These are phyloP conservation scores for Bryoglossum gracile DNA, from an alignment of 495 filamentous ascomycete species.

Conservation along the genomic window DNA sequence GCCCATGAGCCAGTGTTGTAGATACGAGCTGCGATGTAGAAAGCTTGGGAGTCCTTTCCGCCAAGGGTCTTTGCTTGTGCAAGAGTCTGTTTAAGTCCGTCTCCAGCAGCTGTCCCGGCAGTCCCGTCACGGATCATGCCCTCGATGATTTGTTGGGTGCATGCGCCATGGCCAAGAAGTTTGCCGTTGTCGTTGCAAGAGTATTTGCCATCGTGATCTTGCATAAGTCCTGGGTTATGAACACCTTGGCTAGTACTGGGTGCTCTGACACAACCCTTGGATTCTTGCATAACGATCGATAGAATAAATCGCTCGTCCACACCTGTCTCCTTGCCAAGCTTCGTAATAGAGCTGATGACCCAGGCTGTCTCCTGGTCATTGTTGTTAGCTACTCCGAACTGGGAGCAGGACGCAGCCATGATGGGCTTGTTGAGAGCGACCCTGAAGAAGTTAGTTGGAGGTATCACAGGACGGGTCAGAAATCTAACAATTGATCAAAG, in stretches of 20 bases:
- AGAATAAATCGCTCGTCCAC: slow-evolving; percentile 38
- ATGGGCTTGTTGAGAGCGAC: slow-evolving; percentile 8
- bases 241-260: slow-evolving; percentile 35
- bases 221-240: slow-evolving; percentile 51
- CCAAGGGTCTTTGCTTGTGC: slow-evolving; percentile 11
- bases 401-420: slow-evolving; percentile 19
- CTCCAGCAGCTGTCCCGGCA: slow-evolving; percentile 32
- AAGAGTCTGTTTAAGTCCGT: slow-evolving; percentile 37
- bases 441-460: slow-evolving; percentile 1
- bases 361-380: slow-evolving; percentile 29
- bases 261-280: slow-evolving; percentile 50
- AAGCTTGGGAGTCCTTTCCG: slow-evolving; percentile 29
- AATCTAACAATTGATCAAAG: slow-evolving; percentile 21
- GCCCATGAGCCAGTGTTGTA: slow-evolving; percentile 49
- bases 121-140: slow-evolving; percentile 38
- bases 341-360: slow-evolving; percentile 33
- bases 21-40: slow-evolving; percentile 44
- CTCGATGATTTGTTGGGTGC: slow-evolving; percentile 29
- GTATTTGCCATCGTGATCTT: slow-evolving; percentile 40
- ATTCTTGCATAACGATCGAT: slow-evolving; percentile 50
- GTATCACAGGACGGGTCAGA: background rate
- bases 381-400: slow-evolving; percentile 20
- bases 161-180: slow-evolving; percentile 13
- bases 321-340: slow-evolving; percentile 29
- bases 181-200: slow-evolving; percentile 34